A percentile compares a stretch with the other conserved stretches of the same genome.
phyloP scores from a whole-genome alignment of 495 filamentous ascomycete species.

The Extremus antarcticus region DNA sequence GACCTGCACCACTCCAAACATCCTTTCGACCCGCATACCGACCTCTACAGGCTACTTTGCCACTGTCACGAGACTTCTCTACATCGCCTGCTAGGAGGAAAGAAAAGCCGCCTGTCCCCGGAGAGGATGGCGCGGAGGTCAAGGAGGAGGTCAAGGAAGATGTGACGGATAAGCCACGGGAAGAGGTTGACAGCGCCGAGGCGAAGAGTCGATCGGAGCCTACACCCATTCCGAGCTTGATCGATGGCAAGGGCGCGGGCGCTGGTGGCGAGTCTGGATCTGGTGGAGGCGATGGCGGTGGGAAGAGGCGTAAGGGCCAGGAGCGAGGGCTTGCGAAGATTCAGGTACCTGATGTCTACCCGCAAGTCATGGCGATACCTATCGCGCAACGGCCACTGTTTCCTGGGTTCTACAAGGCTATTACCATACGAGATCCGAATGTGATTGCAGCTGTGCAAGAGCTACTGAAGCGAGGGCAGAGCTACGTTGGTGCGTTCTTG shows the following conservation, averaged over 20 bases:
- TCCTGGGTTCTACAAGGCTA: slow-evolving; percentile 97
- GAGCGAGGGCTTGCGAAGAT: slow-evolving; percentile 77
- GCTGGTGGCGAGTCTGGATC: slow-evolving; percentile 37
- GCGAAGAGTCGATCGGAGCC: slow-evolving; percentile 41
- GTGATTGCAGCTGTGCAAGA: slow-evolving; percentile 86
- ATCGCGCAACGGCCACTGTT: slow-evolving; percentile 91
- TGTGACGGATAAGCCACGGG: slow-evolving; percentile 31
- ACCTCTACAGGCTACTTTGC: neutral
- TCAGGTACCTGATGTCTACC: slow-evolving; percentile 85
- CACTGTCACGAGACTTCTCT: slow-evolving; percentile 28
- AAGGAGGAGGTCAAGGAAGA: slow-evolving; percentile 43
- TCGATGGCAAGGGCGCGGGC: slow-evolving; percentile 23
- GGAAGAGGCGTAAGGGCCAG: slow-evolving; percentile 45
- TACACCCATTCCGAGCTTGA: slow-evolving; percentile 20
- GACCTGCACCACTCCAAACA: slow-evolving; percentile 2
- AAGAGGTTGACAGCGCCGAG: slow-evolving; percentile 28
- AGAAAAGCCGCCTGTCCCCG: slow-evolving; percentile 25
- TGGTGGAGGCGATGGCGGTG: slow-evolving; percentile 46
- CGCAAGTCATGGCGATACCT: slow-evolving; percentile 97
- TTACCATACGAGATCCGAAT: slow-evolving; percentile 84
- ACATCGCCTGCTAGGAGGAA: slow-evolving; percentile 28
- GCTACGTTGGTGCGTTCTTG: slow-evolving; percentile 92
- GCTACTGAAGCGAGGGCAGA: slow-evolving; percentile 95
- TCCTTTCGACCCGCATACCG: neutral
- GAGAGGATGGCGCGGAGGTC: slow-evolving; percentile 29